Evolutionary conservation across 2,329 filamentous ascomycete species (phyloP).

Genomic region (Colletotrichum neosansevieriae): DNA sequence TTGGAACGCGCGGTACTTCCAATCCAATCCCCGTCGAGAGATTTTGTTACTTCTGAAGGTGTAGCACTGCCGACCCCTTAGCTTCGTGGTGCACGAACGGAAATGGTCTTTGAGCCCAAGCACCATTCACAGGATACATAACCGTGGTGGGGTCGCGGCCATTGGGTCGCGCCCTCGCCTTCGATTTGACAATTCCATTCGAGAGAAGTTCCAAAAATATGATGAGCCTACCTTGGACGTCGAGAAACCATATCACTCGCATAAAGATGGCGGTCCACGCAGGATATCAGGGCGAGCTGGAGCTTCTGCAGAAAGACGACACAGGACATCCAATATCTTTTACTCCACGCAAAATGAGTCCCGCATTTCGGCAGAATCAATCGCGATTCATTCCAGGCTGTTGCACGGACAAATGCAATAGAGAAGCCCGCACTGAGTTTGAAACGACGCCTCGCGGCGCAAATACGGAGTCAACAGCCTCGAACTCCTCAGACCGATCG

Average conservation of each 20-base stretch:
- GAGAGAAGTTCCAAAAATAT: conserved; percentile 11
- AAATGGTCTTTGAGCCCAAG: conserved; percentile 17
- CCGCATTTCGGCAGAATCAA: neutral
- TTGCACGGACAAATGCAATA: neutral
- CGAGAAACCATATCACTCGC: neutral
- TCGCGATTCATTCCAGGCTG: neutral
- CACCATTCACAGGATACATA: conserved; percentile 17
- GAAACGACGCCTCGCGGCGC: neutral
- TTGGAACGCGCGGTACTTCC: neutral
- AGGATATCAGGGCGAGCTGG: neutral
- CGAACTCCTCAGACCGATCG: neutral
- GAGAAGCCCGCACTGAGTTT: neutral
- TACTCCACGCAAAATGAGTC: neutral
- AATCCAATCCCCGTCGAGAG: neutral
- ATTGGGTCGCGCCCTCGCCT: conserved; percentile 6
- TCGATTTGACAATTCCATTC: conserved; percentile 26
- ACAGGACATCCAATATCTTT: neutral
- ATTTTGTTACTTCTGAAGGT: neutral
- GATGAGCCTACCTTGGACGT: neutral
- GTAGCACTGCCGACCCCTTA: conserved; percentile 5
- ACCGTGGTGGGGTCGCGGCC: conserved; percentile 10
- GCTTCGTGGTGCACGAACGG: conserved; percentile 17
- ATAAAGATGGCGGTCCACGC: conserved; percentile 21
- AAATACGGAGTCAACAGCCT: neutral
- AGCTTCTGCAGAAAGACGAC: neutral